Percentiles rank a stretch among this genome's conserved stretches.
Evolutionary conservation across 1,284 basidiomycete species (phyloP).

Genomic region (Leccinum griseonigrum): DNA sequence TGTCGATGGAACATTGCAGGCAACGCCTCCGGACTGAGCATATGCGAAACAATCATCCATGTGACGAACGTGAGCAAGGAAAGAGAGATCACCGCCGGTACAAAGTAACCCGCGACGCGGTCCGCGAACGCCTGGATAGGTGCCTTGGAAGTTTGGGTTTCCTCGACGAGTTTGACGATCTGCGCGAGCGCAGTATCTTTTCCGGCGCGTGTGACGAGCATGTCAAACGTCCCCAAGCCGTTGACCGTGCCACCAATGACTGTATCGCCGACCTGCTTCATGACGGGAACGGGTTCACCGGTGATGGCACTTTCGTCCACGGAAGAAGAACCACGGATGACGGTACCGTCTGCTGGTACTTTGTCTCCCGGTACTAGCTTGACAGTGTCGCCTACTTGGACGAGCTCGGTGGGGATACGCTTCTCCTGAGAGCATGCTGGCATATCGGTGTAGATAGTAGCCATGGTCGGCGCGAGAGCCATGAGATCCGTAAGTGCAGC

Average conservation of each 20-base stretch:
- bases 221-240: conserved; percentile 93
- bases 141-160: conserved; percentile 97
- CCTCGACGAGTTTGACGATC: conserved; percentile 96
- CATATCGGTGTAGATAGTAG: conserved; percentile 88
- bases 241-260: conserved; percentile 99
- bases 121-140: conserved; percentile 98
- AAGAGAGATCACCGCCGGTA: conserved; percentile 87
- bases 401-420: conserved; percentile 90
- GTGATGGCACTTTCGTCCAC: conserved; percentile 98
- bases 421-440: conserved; percentile 81
- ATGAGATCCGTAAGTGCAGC: conserved; percentile 96
- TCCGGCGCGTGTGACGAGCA: conserved; percentile 92
- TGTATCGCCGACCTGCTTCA: conserved; percentile 78
- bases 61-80: conserved; percentile 78
- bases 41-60: conserved; percentile 80
- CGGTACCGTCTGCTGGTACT: conserved; percentile 93
- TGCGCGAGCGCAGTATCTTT: conserved; percentile 95
- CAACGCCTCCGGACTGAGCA: conserved; percentile 59
- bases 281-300: conserved; percentile 90
- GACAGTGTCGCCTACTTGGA: conserved; percentile 92
- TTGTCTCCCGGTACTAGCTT: conserved; percentile 97
- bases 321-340: conserved; percentile 81
- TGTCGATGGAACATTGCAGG: conserved; percentile 84
- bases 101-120: conserved; percentile 92
- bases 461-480: conserved; percentile 91